These are phyloP conservation scores for Cercospora zeae-maydis DNA, from an alignment of 2,329 filamentous ascomycete species.

Conservation along the genomic window DNA sequence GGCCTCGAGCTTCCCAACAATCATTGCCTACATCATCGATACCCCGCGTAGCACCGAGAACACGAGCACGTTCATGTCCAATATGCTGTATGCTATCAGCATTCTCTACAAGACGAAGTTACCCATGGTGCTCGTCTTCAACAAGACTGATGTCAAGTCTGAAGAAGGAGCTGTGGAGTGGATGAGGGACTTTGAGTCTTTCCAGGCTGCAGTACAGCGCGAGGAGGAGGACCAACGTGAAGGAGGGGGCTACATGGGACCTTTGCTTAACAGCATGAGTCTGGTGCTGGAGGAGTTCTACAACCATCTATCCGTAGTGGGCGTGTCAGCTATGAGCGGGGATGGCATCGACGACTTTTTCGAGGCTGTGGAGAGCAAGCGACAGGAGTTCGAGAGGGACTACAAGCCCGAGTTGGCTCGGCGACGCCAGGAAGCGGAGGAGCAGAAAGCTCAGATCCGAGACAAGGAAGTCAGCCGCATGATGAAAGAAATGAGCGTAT, in stretches of 20 bases:
- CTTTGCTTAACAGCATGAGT: slow-evolving; percentile 94
- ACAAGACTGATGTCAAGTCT: slow-evolving; percentile 95
- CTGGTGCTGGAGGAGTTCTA: slow-evolving; percentile 98
- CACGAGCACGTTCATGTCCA: slow-evolving; percentile 98
- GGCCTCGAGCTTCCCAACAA: slow-evolving; percentile 90
- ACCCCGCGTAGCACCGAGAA: slow-evolving; percentile 89
- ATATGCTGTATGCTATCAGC: slow-evolving; percentile 98
- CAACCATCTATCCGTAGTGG: slow-evolving; percentile 85
- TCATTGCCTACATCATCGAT: slow-evolving; percentile 96
- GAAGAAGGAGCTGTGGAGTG: slow-evolving; percentile 90
- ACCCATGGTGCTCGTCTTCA: slow-evolving; percentile 98
- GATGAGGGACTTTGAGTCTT: slow-evolving; percentile 99
- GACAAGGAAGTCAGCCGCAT: slow-evolving; percentile 84
- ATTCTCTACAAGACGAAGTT: slow-evolving; percentile 98
- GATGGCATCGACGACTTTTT: slow-evolving; percentile 93
- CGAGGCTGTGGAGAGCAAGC: slow-evolving; percentile 79
- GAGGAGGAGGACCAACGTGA: slow-evolving; percentile 79
- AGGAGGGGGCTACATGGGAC: slow-evolving; percentile 89
- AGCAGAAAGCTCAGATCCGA: slow-evolving; percentile 65
- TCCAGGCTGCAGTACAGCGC: slow-evolving; percentile 76
- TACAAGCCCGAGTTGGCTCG: slow-evolving; percentile 90
- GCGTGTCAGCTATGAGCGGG: slow-evolving; percentile 88
- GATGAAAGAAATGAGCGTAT: slow-evolving; percentile 85
- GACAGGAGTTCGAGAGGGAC: slow-evolving; percentile 80
- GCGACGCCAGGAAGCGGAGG: slow-evolving; percentile 69